Base-by-base conservation (phyloP, 2,329 filamentous ascomycete species). In the Talaromyces sp. region DNA sequence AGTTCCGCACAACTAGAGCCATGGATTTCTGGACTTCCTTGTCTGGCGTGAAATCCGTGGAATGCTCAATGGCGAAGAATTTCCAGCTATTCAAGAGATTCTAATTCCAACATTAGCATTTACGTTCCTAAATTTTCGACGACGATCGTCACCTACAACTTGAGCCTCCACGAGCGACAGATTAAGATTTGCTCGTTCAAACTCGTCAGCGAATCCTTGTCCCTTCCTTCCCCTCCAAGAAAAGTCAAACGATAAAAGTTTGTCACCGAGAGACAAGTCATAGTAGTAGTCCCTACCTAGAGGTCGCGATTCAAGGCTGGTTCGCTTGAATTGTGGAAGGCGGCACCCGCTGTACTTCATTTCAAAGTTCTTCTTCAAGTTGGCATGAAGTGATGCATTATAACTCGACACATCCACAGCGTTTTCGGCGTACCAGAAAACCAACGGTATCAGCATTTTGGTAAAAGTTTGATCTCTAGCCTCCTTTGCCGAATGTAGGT, bases 151-250 rank as follows among this genome's bases (percentile, higher is more conserved):
- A 72, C 87, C 77, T 80, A 90, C 87, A 65, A 95, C 88, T 78
- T 99, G 92, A 26, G 93, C 90, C 73, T 98, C 92, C 35, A 99
- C 91, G 35, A 96, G 81, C 26, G 93, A 96, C 57, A 99, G 75
- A 73, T 99, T 98, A 64, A 89, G 80, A 73, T 99, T 99, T 49
- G 93, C 95, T 63, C 87, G 86, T 68, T 88, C 85, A 76, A 99
- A 88, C 71, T 99, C 95, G 55, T 85, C 84, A 63, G 84, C 83
- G 75, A 96, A 96, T 0, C 93, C 93, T 68, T 88, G 84, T 58
- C 85, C 83, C 65, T 79, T 81, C 66, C 61, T 74, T 50, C 89
- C 89, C 58, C 79, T 79, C 95, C 95, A 99, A 43, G 87, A 86
- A 59, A 85, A 81, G 72, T 96, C 90, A 69, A 89, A 90, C 19